Base-by-base conservation (phyloP, 495 filamentous ascomycete species). In the Staphylotrichum tortipilum region DNA sequence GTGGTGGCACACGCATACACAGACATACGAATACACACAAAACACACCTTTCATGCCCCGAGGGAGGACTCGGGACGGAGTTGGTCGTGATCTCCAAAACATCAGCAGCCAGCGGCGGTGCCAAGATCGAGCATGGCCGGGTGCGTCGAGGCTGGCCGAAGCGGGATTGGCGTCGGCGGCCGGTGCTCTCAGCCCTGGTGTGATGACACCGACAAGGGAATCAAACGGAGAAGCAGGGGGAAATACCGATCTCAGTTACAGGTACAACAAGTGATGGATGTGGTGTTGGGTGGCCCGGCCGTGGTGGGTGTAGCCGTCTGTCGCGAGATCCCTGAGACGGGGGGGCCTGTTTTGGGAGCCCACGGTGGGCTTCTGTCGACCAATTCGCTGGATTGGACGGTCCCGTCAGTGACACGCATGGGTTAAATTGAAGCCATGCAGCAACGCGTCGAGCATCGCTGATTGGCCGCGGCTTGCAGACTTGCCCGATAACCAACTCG, bases 351-450 rank as follows among this genome's bases (percentile, higher is more conserved):
- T 54, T 45, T 44, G 46, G 21, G 29, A 52, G 49, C 30, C 37
- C 17, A 38, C 46, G 33, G 26, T 43, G 50, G 48, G 51, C 9
- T 46, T 24, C 11, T 22, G 37, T 14, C 33, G 14, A 44, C 47
- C 37, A 26, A 30, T 23, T 34, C 26, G 42, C 37, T 53, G 61
- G 58, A 64, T 59, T 63, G 58, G 58, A 36, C 37, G 41, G 36
- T 49, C 44, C 50, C 38, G 31, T 55, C 56, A 15, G 56, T 63
- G 60, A 64, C 62, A 65, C 57, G 60, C 55, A 8, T 58, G 61
- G 57, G 46, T 63, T 60, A 58, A 60, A 65, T 63, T 61, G 18
- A 54, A 56, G 57, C 52, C 52, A 61, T 66, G 58, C 61, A 60
- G 55, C 42, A 62, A 19, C 63, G 63, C 61, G 63, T 66, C 51